Evolutionary conservation across 108 stramenopile species (phyloP).

Genomic region (Fragilaria crotonensis): DNA sequence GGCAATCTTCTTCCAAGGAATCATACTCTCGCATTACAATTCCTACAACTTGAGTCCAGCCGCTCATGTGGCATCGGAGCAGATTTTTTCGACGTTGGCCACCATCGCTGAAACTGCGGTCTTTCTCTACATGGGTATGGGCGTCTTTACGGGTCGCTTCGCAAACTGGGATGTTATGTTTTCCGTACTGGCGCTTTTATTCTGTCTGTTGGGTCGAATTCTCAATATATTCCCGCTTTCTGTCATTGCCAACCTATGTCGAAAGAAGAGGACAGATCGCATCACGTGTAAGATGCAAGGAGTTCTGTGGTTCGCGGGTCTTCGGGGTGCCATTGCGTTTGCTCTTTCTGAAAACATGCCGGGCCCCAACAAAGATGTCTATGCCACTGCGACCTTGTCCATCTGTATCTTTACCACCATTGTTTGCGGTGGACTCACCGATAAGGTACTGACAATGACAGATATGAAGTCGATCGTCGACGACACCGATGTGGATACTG

Average conservation of each 20-base stretch:
- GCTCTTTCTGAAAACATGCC: constrained; percentile 92
- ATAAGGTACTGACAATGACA: constrained; percentile 68
- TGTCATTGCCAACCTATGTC: constrained; percentile 78
- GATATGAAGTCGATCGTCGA: constrained; percentile 66
- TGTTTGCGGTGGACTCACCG: constrained; percentile 94
- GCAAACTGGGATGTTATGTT: constrained; percentile 67
- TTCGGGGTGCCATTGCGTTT: constrained; percentile 94
- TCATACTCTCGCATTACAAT: constrained; percentile 92
- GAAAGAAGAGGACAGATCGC: constrained; percentile 33
- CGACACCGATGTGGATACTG: constrained; percentile 12
- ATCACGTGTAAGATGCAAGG: constrained; percentile 77
- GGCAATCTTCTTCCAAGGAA: constrained; percentile 93
- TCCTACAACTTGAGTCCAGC: constrained; percentile 84
- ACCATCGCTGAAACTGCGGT: constrained; percentile 89
- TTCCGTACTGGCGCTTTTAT: constrained; percentile 64
- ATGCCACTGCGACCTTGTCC: constrained; percentile 85
- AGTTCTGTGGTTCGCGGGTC: constrained; percentile 95
- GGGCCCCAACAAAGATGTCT: constrained; percentile 75
- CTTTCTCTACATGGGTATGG: constrained; percentile 97
- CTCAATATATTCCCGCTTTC: constrained; percentile 90
- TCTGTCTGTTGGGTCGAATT: constrained; percentile 80
- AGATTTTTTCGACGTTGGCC: constrained; percentile 91
- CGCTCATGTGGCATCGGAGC: constrained; percentile 82
- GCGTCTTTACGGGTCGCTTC: constrained; percentile 87
- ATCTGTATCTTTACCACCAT: constrained; percentile 96